Conservation (phyloP, 257 asterid species). For the Solanum paucissectum region DNA sequence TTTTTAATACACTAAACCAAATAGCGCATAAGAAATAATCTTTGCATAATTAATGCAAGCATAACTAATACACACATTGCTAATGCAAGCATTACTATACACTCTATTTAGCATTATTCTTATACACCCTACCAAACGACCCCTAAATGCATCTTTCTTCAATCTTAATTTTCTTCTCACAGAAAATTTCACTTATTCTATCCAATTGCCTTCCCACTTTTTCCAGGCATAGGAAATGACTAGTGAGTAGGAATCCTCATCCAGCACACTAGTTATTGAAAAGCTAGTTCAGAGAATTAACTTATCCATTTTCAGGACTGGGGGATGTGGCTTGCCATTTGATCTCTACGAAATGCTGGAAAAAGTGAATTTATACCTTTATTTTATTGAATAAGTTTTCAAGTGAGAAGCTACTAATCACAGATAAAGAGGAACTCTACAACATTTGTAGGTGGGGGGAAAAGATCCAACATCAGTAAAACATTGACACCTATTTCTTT, state of each 20-base stretch:
- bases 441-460: background rate
- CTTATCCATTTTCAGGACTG: background rate
- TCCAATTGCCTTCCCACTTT: background rate
- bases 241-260: background rate
- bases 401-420: background rate
- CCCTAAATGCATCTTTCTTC: background rate
- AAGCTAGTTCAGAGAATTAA: background rate
- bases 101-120: too few relatives aligned
- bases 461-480: background rate
- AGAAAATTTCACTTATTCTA: background rate
- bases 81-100: background rate
- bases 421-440: background rate
- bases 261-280: background rate
- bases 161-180: background rate
- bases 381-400: background rate
- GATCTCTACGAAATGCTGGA: background rate
- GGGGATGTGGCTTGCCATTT: background rate
- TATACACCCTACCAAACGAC: too few relatives aligned
- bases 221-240: background rate
- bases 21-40: too few relatives aligned
- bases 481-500: background rate
- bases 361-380: background rate
- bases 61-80: background rate
- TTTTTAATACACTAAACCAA: too few relatives aligned
- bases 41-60: too few relatives aligned